Conservation (phyloP, 306 rosid genomes). For the Mimosa pudica region DNA sequence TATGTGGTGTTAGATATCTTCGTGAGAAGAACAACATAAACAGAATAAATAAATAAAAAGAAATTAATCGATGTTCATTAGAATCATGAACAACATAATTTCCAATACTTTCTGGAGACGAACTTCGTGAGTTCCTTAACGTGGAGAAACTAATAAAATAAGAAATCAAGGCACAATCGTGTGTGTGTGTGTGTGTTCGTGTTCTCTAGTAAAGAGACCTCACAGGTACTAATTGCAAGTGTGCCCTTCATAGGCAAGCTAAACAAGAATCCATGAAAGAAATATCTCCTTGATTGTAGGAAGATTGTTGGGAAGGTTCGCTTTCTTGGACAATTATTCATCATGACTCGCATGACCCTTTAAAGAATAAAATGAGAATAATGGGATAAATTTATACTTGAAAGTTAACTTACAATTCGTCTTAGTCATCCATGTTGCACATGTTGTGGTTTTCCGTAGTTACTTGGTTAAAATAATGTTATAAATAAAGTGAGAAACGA, state of each 20-base stretch:
- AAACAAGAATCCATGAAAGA: not conserved
- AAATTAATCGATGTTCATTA: no score
- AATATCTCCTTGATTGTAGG: conserved; percentile 7
- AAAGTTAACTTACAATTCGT: no score
- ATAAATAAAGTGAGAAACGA: no score
- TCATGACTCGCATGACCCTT: not conserved
- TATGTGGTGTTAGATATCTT: no score
- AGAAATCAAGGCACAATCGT: not conserved
- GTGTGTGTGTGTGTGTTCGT: not conserved
- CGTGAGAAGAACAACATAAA: no score
- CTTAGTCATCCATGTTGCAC: no score
- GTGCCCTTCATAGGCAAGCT: not conserved
- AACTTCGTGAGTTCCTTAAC: not conserved
- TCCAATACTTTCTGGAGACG: not conserved
- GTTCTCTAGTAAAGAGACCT: not conserved
- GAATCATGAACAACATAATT: not conserved
- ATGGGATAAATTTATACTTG: no score
- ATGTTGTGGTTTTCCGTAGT: no score
- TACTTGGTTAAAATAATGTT: no score
- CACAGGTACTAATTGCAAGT: not conserved
- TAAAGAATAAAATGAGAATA: no score
- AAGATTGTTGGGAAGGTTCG: not conserved
- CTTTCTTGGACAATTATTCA: not conserved
- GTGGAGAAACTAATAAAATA: not conserved
- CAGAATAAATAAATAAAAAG: no score